Evolutionary conservation across 176 grass and related monocot genomes (phyloP).

Genomic region (Rhynchospora tenuis): DNA sequence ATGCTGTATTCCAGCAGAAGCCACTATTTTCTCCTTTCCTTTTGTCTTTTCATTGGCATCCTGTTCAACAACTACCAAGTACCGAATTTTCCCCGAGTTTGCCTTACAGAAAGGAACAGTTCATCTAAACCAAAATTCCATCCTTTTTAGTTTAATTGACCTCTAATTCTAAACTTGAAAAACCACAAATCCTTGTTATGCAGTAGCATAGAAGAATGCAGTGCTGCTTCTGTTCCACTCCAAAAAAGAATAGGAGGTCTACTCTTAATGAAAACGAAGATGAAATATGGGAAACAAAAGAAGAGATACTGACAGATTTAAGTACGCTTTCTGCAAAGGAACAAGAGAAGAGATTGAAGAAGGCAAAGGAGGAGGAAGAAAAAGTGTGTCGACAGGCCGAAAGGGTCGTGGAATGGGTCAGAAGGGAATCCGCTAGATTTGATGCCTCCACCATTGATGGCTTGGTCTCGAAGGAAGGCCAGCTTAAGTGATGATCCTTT

Average conservation of each 20-base stretch:
- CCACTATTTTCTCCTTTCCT: not conserved
- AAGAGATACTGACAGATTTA: constrained; percentile 35
- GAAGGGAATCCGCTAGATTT: constrained; percentile 30
- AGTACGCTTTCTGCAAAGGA: constrained; percentile 34
- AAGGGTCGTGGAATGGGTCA: constrained; percentile 28
- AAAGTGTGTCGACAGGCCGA: constrained; percentile 23
- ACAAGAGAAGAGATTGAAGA: constrained; percentile 29
- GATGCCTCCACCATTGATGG: constrained; percentile 19
- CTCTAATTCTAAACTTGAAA: not conserved
- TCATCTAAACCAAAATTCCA: constrained; percentile 12
- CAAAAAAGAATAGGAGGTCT: not conserved
- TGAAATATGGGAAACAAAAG: constrained; percentile 4
- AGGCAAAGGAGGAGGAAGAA: constrained; percentile 29
- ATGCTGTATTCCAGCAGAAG: too few relatives aligned
- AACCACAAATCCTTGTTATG: not conserved
- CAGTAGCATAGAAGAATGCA: constrained; percentile 4
- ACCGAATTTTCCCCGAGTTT: not conserved
- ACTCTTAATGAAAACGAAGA: not conserved
- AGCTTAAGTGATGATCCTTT: not conserved
- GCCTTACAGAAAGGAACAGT: not conserved
- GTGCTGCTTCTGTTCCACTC: constrained; percentile 26
- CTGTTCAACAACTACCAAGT: constrained; percentile 8
- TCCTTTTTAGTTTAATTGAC: not conserved
- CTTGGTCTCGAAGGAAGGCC: constrained; percentile 3
- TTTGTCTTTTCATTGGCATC: not conserved